Evolutionary conservation across 2,329 filamentous ascomycete species (phyloP).

Genomic region (Lithohypha guttulata): DNA sequence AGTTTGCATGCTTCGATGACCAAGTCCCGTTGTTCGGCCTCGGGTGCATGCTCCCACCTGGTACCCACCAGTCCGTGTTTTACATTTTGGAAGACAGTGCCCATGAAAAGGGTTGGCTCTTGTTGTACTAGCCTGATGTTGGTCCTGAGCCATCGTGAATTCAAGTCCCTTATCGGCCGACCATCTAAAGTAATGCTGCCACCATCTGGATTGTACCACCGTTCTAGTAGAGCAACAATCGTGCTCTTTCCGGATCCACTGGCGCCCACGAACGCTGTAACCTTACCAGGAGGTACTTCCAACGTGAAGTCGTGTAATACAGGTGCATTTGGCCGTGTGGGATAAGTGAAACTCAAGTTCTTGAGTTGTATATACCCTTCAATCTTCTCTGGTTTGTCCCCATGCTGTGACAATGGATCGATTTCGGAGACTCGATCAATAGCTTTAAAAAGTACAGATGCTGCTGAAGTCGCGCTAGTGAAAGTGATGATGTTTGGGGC

Average conservation of each 20-base stretch:
- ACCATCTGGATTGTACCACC: constrained; percentile 52
- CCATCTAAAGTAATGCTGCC: constrained; percentile 31
- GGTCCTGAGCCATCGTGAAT: constrained; percentile 22
- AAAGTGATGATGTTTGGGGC: constrained; percentile 23
- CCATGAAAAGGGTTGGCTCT: constrained; percentile 18
- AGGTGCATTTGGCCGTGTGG: constrained; percentile 33
- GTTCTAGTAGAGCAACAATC: constrained; percentile 58
- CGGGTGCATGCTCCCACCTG: constrained; percentile 11
- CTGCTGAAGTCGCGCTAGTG: constrained; percentile 8
- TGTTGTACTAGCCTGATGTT: constrained; percentile 21
- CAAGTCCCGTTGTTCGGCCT: constrained; percentile 9
- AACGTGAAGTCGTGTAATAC: constrained; percentile 36
- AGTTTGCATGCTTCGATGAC: constrained; percentile 12
- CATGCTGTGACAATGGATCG: constrained; percentile 27
- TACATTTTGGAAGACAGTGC: constrained; percentile 18
- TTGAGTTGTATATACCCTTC: constrained; percentile 31
- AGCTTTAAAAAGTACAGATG: constrained; percentile 25
- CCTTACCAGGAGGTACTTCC: constrained; percentile 36
- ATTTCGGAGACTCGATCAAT: constrained; percentile 33
- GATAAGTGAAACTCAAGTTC: constrained; percentile 38
- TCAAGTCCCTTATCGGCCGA: constrained; percentile 28
- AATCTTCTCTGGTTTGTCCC: constrained; percentile 19
- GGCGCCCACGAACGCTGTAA: constrained; percentile 48
- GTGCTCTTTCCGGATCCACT: constrained; percentile 65
- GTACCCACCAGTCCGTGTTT: constrained; percentile 14